Evolutionary conservation across 2,329 filamentous ascomycete genomes (phyloP), one percentile per base, ranked within the genome.

Genomic region (Aspergillus ochraceoroseus): DNA sequence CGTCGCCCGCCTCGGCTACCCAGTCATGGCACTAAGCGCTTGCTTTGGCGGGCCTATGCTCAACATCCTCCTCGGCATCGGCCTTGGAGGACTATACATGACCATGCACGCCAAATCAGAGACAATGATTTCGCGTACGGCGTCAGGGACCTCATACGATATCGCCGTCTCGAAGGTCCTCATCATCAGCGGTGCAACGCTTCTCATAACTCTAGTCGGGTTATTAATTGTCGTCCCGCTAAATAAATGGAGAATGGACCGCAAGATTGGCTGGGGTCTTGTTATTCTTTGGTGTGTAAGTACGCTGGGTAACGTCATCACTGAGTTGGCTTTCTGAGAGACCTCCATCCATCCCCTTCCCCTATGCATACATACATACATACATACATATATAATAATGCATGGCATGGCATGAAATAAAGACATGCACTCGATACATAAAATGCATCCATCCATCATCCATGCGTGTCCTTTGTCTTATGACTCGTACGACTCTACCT

Each of bases 31-130:
- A 1, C 68, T 84, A 27, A 89, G 86, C 22, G 92, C 92, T 3
- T 98, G 92, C 61, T 95, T 98, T 61, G 92, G 92, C n/a, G 94
- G 92, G 0, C 92, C 92, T 0, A 90, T 98, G 87, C 77, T 98
- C 27, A 98, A 98, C 56, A 98, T 98, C 48, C 70, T 98, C 0
- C 77, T 98, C 3, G 92, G 92, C 0, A 89, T 98, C 37, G 92
- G 92, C n/a, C 72, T 96, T 3, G 85, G 85, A 17, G 92, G 92
- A 11, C 76, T 87, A 26, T 94, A 89, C 61, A 92, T 95, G 76
- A 89, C 86, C 41, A 73, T 94, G 11, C 75, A 83, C 3, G 38
- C 54, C 22, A 31, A 51, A 35, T 11, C 45, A n/a, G 11, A 48
- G 40, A 35, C 47, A 39, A 20, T 44, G 18, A 32, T 34, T n/a